phyloP scores from a whole-genome alignment of 2,329 filamentous ascomycete species.

The Sporothrix dimorphospora region DNA sequence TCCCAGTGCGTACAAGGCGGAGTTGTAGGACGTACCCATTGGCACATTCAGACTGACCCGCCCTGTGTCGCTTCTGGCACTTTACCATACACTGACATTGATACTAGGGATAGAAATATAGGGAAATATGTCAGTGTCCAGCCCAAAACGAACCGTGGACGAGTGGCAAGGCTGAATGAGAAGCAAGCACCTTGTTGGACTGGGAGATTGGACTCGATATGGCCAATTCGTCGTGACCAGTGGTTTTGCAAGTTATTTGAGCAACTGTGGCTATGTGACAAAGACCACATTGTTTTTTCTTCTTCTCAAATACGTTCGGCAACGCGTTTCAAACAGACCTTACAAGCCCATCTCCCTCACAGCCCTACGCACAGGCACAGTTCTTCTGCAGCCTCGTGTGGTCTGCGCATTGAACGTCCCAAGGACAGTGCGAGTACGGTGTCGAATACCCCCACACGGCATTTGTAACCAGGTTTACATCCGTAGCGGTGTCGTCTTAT shows the following conservation, averaged over 20 bases:
- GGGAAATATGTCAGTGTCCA: neutral
- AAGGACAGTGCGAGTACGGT: conserved; percentile 11
- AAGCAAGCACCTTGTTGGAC: neutral
- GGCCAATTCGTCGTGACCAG: too few species aligned
- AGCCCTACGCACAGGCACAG: conserved; percentile 8
- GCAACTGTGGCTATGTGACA: neutral
- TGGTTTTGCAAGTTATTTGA: neutral
- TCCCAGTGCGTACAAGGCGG: too few species aligned
- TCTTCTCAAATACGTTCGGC: neutral
- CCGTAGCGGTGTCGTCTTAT: neutral
- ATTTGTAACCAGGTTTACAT: neutral
- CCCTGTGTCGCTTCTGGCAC: neutral
- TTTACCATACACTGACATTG: neutral
- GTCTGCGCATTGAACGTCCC: neutral
- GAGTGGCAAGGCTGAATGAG: neutral
- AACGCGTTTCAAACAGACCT: neutral
- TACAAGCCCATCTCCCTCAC: neutral
- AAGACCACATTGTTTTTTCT: neutral
- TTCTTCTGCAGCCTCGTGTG: conserved; percentile 8
- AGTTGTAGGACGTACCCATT: too few species aligned
- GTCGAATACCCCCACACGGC: neutral
- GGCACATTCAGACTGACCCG: neutral
- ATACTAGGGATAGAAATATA: neutral
- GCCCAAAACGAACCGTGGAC: neutral
- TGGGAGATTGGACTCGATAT: neutral